A percentile compares a stretch with the other conserved stretches of the same genome.
These are phyloP conservation scores for Chaetomium olivaceum DNA, from an alignment of 2,329 filamentous ascomycete species.

Conservation along the genomic window DNA sequence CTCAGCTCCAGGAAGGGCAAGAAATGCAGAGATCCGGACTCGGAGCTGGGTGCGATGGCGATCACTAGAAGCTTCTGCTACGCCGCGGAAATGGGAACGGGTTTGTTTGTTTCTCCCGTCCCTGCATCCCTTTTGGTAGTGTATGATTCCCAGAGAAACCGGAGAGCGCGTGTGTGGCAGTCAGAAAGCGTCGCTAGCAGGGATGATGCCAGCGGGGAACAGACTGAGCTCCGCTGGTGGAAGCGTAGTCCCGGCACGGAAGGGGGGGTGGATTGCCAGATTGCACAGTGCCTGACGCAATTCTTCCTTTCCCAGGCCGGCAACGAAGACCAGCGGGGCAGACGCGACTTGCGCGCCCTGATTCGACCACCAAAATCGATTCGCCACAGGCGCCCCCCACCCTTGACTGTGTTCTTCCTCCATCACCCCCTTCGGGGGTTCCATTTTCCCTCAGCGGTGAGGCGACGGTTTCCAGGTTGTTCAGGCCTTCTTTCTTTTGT, in stretches of 20 bases:
- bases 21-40: not conserved
- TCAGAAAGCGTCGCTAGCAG: not conserved
- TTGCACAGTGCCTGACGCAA: slow-evolving; percentile 34
- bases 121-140: not conserved
- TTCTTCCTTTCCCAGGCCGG: slow-evolving; percentile 17
- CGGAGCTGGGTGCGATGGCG: not conserved
- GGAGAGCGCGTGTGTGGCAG: not conserved
- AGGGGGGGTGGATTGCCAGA: slow-evolving; percentile 23
- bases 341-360: slow-evolving; percentile 18
- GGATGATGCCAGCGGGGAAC: slow-evolving; percentile 13
- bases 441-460: not conserved
- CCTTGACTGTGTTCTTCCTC: slow-evolving; percentile 16
- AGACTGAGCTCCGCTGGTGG: not conserved
- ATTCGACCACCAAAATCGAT: slow-evolving; percentile 26
- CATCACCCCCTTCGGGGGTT: slow-evolving; percentile 9
- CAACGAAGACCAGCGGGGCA: slow-evolving; percentile 9
- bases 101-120: not conserved
- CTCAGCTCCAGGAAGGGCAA: slow-evolving; percentile 12
- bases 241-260: slow-evolving; percentile 1
- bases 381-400: slow-evolving; percentile 29
- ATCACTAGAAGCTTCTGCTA: not conserved
- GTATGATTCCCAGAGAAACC: not conserved
- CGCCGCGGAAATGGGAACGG: not conserved
- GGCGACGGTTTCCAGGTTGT: not conserved
- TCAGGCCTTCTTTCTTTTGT: not conserved